Evolutionary conservation across 2,329 filamentous ascomycete genomes (phyloP), one percentile per base, ranked within the genome.

Genomic region (Lecanicillium sp.): DNA sequence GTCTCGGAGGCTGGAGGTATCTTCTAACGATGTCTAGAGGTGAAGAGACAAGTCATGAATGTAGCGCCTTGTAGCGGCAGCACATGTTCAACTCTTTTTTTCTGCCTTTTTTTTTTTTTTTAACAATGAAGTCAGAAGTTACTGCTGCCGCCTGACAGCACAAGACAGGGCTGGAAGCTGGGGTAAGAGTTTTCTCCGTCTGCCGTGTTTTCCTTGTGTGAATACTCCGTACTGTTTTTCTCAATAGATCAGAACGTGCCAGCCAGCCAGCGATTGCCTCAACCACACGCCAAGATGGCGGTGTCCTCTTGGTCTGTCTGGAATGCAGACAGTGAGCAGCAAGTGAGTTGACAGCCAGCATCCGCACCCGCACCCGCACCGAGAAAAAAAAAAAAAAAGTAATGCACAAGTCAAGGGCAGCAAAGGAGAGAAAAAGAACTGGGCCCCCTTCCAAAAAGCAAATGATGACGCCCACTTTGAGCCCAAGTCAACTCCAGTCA

Each of bases 381-480:
- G 4, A 4, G 12, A 32, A 7, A 32, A 32, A 14, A 32, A 10
- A 14, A n/a, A 10, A 32, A n/a, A n/a, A 21, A 37, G 9, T 12
- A 20, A 37, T n/a, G n/a, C n/a, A n/a, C n/a, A n/a, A n/a, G n/a
- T n/a, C n/a, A n/a, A n/a, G n/a, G n/a, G n/a, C n/a, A n/a, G n/a
- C n/a, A n/a, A n/a, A n/a, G n/a, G n/a, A 23, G 15, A 37, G 15
- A 29, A 14, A 17, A 38, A 45, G 19, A 45, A 20, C 10, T 27
- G 24, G 33, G 23, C 14, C 23, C 14, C 33, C 14, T 30, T 38
- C 32, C 32, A 10, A 27, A 37, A 37, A 38, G 41, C 15, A 29
- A 44, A 38, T 45, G 24, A 45, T 23, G 43, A 38, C 43, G 33
- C 43, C 43, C 43, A 30, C 43, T 45, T 45, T 45, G 23, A 29